Percentiles rank a stretch among this genome's conserved stretches.
phyloP scores from a whole-genome alignment of 2,329 filamentous ascomycete genomes.

The Colletotrichum filicis region DNA sequence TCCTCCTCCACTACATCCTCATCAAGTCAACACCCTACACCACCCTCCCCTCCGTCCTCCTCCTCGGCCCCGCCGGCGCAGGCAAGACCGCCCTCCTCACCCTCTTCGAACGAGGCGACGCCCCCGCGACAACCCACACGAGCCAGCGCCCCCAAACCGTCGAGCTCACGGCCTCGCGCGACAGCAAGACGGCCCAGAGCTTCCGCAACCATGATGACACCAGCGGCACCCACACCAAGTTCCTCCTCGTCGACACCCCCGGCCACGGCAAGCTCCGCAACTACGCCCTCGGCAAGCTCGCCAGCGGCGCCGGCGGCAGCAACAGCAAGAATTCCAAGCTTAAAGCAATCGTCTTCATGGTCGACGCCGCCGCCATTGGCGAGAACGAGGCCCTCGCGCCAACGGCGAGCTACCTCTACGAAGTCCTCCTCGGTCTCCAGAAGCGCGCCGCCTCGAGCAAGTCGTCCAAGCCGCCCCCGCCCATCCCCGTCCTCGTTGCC shows the following conservation, averaged over 20 bases:
- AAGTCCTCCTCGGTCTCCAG: slow-evolving; percentile 86
- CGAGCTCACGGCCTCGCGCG: slow-evolving; percentile 65
- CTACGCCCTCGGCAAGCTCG: slow-evolving; percentile 67
- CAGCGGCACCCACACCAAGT: slow-evolving; percentile 69
- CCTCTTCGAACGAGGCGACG: slow-evolving; percentile 68
- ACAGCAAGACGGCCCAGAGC: slow-evolving; percentile 53
- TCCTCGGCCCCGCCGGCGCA: slow-evolving; percentile 82
- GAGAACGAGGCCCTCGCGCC: slow-evolving; percentile 73
- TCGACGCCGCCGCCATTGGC: slow-evolving; percentile 81
- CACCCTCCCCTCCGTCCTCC: slow-evolving; percentile 79
- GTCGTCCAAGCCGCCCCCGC: slow-evolving; percentile 47
- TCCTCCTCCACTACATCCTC: slow-evolving; percentile 82
- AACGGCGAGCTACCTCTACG: slow-evolving; percentile 87
- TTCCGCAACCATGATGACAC: slow-evolving; percentile 54
- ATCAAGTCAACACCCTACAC: slow-evolving; percentile 74
- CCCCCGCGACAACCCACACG: slow-evolving; percentile 62
- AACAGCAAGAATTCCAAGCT: slow-evolving; percentile 56
- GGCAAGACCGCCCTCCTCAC: slow-evolving; percentile 94
- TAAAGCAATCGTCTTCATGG: slow-evolving; percentile 83
- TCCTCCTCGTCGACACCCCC: slow-evolving; percentile 87
- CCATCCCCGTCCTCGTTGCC: slow-evolving; percentile 81
- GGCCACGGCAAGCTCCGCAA: slow-evolving; percentile 94
- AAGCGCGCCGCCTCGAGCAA: slow-evolving; percentile 70
- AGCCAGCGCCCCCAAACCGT: slow-evolving; percentile 61
- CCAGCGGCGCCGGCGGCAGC: slow-evolving; percentile 39